Conservation (phyloP, 768 basidiomycete genomes). For the Kondoa malvinella region DNA sequence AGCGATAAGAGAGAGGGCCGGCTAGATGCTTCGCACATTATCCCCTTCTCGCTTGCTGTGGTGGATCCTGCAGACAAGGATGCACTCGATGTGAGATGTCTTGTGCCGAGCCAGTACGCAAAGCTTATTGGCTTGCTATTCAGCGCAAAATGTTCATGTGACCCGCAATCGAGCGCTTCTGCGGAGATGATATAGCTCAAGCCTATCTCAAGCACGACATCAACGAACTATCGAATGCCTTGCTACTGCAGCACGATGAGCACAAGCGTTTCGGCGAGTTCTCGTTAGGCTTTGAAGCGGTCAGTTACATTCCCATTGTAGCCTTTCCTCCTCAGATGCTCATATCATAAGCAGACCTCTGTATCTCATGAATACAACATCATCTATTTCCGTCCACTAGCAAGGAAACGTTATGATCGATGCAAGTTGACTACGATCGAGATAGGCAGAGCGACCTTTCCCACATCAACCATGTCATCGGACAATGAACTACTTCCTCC, state of each 20-base stretch:
- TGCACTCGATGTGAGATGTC: neutral
- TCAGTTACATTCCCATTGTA: neutral
- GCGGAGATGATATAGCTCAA: neutral
- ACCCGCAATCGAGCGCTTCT: neutral
- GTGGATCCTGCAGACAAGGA: neutral
- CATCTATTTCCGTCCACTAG: neutral
- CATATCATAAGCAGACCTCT: neutral
- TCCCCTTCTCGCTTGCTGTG: neutral
- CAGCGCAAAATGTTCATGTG: neutral
- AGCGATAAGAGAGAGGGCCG: too few relatives aligned
- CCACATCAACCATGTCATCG: neutral
- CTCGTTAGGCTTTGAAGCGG: neutral
- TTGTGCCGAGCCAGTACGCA: neutral
- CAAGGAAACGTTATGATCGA: too few relatives aligned
- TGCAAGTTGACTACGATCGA: neutral
- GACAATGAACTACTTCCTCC: neutral
- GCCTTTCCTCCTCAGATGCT: neutral
- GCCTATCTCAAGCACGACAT: neutral
- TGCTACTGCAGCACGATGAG: neutral
- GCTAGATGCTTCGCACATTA: neutral
- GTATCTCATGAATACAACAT: neutral
- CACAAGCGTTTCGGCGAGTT: neutral
- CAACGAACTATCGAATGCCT: neutral
- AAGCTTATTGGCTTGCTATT: neutral
- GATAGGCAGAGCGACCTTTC: neutral